phyloP scores from a whole-genome alignment of 2,329 filamentous ascomycete genomes.

The Aspergillus cejpii region DNA sequence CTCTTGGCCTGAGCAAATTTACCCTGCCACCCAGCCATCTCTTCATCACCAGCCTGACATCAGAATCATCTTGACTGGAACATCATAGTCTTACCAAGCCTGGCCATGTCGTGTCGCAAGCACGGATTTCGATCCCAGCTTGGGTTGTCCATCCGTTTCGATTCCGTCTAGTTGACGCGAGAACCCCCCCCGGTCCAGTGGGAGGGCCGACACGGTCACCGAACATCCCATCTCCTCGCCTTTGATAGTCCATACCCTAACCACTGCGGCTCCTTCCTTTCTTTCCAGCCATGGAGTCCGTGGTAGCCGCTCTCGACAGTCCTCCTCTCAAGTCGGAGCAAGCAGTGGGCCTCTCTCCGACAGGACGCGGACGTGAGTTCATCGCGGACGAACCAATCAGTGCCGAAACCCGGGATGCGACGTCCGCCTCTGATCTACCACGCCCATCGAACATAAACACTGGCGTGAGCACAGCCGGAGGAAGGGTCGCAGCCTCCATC shows the following conservation, averaged over 20 bases:
- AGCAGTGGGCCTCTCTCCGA: constrained; percentile 4
- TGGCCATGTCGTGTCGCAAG: constrained; percentile 29
- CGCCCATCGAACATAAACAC: constrained; percentile 31
- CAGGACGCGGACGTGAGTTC: constrained; percentile 10
- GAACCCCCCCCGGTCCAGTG: constrained; percentile 3
- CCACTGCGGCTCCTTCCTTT: background rate
- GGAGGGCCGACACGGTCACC: background rate
- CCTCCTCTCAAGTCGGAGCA: constrained; percentile 10
- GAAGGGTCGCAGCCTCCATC: constrained; percentile 31
- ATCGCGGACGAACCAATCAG: constrained; percentile 12
- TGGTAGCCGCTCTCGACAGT: constrained; percentile 2
- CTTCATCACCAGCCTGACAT: background rate
- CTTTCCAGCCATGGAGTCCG: constrained; percentile 9
- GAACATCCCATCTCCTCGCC: background rate
- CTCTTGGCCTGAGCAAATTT: background rate
- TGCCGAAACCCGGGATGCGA: constrained; percentile 17
- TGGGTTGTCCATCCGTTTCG: constrained; percentile 20
- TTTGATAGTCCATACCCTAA: background rate
- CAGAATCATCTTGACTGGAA: background rate
- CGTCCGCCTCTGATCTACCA: constrained; percentile 23
- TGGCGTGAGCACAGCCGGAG: constrained; percentile 28
- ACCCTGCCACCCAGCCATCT: background rate
- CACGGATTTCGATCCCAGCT: constrained; percentile 21
- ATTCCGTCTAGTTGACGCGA: constrained; percentile 9
- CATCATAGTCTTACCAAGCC: constrained; percentile 4